Percentiles rank a stretch among this genome's conserved stretches.
phyloP scores from a whole-genome alignment of 2,329 filamentous ascomycete species.

The Colletotrichum camelliae region DNA sequence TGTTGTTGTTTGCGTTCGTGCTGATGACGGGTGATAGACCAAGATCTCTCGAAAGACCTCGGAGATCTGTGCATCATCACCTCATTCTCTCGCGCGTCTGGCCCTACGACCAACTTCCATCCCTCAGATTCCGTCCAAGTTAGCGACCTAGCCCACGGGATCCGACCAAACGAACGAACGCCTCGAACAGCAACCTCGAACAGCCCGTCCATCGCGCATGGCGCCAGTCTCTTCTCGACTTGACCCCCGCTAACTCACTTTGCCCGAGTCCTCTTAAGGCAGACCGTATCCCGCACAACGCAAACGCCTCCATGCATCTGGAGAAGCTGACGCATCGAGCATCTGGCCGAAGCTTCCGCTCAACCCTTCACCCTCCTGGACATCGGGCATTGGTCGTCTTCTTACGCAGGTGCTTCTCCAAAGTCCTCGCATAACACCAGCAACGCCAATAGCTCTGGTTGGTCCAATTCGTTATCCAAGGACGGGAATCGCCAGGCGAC shows the following conservation, averaged over 20 bases:
- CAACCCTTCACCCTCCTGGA: too few relatives aligned
- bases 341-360: too few relatives aligned
- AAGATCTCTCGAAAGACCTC: conserved; percentile 45
- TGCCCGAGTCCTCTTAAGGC: conserved; percentile 46
- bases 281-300: conserved; percentile 45
- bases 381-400: too few relatives aligned
- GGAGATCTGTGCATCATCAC: conserved; percentile 33
- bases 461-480: too few relatives aligned
- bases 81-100: too few relatives aligned
- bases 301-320: conserved; percentile 44
- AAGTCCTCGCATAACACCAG: too few relatives aligned
- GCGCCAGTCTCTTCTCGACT: conserved; percentile 53
- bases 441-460: too few relatives aligned
- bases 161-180: conserved; percentile 20
- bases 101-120: too few relatives aligned
- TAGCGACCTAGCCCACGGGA: neutral
- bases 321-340: conserved; percentile 38
- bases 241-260: conserved; percentile 46
- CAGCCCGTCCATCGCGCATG: conserved; percentile 39
- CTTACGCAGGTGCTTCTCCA: too few relatives aligned
- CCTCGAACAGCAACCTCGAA: conserved; percentile 38
- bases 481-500: too few relatives aligned
- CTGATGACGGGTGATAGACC: conserved; percentile 29
- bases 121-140: too few relatives aligned
- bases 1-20: neutral